phyloP scores from a whole-genome alignment of 768 basidiomycete genomes.

The Lentinula sp. region DNA sequence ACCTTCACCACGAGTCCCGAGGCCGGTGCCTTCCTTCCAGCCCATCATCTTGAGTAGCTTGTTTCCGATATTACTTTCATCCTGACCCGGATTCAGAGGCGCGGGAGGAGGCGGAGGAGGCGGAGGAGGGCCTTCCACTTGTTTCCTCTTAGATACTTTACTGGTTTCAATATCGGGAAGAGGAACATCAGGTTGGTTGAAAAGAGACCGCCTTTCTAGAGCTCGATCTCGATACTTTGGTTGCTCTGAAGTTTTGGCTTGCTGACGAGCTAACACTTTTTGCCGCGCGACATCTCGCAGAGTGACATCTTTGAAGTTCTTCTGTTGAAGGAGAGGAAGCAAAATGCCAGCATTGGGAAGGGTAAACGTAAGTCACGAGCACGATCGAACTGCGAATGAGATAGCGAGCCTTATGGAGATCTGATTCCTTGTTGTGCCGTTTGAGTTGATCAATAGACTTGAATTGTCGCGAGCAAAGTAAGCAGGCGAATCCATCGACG shows the following conservation, averaged over 20 bases:
- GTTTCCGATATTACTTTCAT: conserved; percentile 85
- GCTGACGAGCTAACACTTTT: conserved; percentile 46
- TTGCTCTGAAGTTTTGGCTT: conserved; percentile 33
- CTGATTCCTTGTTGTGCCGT: conserved; percentile 90
- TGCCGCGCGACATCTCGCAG: conserved; percentile 70
- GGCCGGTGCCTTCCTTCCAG: conserved; percentile 86
- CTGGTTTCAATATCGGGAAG: conserved; percentile 40
- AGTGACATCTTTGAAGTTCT: conserved; percentile 72
- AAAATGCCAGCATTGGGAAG: conserved; percentile 13
- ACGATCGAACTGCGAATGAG: conserved; percentile 27
- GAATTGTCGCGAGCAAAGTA: conserved; percentile 92
- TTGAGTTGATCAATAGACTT: conserved; percentile 80
- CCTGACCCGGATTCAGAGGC: conserved; percentile 65
- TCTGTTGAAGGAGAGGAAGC: conserved; percentile 41
- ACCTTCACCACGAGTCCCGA: conserved; percentile 80
- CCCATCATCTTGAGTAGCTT: conserved; percentile 97
- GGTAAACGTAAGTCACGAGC: conserved; percentile 25
- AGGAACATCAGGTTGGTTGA: conserved; percentile 89
- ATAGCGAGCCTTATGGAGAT: conserved; percentile 83
- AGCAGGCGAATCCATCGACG: conserved; percentile 63
- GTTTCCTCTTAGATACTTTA: conserved; percentile 27
- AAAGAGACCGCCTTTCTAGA: conserved; percentile 81
- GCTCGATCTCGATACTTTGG: conserved; percentile 96
- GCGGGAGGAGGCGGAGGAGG: conserved; percentile 60
- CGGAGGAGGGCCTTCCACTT: conserved; percentile 54